Percentiles rank a stretch among this genome's conserved stretches.
These are phyloP conservation scores for Lavandula angustifolia DNA, from an alignment of 257 asterid species.

Conservation along the genomic window DNA sequence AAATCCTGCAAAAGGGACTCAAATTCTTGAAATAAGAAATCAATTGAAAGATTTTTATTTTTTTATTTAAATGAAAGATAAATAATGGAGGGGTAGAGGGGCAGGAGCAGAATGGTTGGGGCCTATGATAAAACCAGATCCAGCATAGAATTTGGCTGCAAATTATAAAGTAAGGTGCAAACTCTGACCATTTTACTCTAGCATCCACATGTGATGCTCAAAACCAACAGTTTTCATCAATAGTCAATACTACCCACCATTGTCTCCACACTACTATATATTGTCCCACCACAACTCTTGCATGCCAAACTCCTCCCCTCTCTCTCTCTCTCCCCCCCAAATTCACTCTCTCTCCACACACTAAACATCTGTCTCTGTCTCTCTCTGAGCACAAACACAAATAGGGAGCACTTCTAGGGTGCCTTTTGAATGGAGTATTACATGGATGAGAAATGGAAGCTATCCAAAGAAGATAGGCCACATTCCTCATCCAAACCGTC, in stretches of 20 bases:
- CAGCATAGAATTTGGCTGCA: slow-evolving; percentile 44
- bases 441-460: slow-evolving; percentile 73
- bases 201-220: slow-evolving; percentile 72
- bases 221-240: slow-evolving; percentile 34
- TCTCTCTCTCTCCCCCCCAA: slow-evolving; percentile 6
- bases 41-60: too few relatives aligned
- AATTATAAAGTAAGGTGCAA: slow-evolving; percentile 43
- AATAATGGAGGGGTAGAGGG: slow-evolving; percentile 12
- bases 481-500: slow-evolving; percentile 41
- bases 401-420: not conserved
- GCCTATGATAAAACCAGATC: slow-evolving; percentile 38
- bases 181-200: slow-evolving; percentile 53
- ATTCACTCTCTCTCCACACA: slow-evolving; percentile 15
- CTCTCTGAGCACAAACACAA: slow-evolving; percentile 8
- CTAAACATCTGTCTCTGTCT: not conserved
- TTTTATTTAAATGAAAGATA: not conserved
- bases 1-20: too few relatives aligned
- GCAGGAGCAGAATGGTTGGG: slow-evolving; percentile 38
- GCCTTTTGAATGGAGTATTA: slow-evolving; percentile 55
- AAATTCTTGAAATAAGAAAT: not conserved
- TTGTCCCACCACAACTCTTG: slow-evolving; percentile 39
- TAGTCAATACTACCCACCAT: slow-evolving; percentile 46
- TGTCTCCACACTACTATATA: slow-evolving; percentile 48
- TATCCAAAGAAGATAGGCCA: slow-evolving; percentile 55
- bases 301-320: slow-evolving; percentile 20